Evolutionary conservation across 164 flowering plant species (phyloP), one percentile per base, ranked within the genome.

Genomic region (Berberis vulgaris): DNA sequence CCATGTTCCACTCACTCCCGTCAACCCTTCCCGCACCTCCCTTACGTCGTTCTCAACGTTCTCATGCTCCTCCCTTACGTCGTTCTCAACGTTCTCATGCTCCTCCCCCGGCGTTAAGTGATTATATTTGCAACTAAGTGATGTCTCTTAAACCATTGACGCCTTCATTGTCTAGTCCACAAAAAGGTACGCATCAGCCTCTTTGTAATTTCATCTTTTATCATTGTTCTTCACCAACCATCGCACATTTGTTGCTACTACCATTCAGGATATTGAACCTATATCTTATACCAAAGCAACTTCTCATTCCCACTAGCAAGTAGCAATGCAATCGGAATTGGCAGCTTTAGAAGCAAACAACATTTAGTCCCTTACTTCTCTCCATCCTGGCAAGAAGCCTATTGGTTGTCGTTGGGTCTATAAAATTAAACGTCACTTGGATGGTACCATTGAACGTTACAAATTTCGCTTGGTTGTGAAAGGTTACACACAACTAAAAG

Each of bases 371-470:
- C 59, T 57, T 41, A 41, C 43, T 5, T 57, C 59, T 57, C 44
- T 57, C 7, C 61, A 12, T 42, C 46, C 0, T 41, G 43, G 5
- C 46, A 43, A 9, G 43, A 58, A 58, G n/a, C 2, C 2, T 42
- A 58, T 58, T 60, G 52, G 41, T 45, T 60, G 63, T 45, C 38
- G 26, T 43, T 60, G 63, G 63, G 63, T 59, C 7, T 59, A 41
- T 41, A 59, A 41, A 59, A 59, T 42, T 40, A 26, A 59, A 59
- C 2, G 12, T 4, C 47, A 60, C 26, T 60, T n/a, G 26, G 10
- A 60, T 60, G 63, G 52, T 13, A 45, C 52, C 26, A 12, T 60
- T 45, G 63, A 58, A 26, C 45, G 12, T 3, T 42, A 41, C 46
- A 58, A 42, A 10, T 26, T 46, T 7, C 61, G n/a, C 10, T 60